A percentile compares a stretch with the other conserved stretches of the same genome.
These are phyloP conservation scores for Cryoendolithus antarcticus DNA, from an alignment of 2,329 filamentous ascomycete genomes.

Conservation along the genomic window DNA sequence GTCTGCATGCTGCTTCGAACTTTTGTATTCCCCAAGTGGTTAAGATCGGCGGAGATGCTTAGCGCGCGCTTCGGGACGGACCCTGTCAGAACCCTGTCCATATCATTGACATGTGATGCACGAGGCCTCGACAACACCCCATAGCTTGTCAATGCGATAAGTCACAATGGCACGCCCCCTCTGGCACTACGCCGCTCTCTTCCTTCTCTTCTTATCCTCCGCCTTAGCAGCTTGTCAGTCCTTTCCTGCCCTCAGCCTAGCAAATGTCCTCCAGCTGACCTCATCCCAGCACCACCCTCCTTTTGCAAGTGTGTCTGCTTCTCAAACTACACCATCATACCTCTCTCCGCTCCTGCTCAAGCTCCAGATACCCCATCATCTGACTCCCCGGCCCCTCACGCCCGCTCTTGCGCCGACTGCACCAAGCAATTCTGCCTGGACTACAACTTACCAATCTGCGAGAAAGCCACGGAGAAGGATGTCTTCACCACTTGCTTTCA, in stretches of 20 bases:
- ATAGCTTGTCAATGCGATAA: neutral
- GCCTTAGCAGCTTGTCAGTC: slow-evolving; percentile 32
- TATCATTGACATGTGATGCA: no score
- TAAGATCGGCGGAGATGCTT: no score
- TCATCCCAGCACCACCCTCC: slow-evolving; percentile 39
- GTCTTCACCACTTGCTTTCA: slow-evolving; percentile 57
- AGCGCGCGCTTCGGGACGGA: no score
- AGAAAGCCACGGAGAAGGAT: slow-evolving; percentile 52
- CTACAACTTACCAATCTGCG: slow-evolving; percentile 50
- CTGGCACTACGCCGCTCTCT: slow-evolving; percentile 16
- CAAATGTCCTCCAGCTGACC: slow-evolving; percentile 5
- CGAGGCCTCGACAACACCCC: no score
- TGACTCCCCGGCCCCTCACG: slow-evolving; percentile 8
- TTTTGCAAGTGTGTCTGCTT: slow-evolving; percentile 65
- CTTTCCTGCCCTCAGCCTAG: slow-evolving; percentile 1
- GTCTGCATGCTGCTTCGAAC: no score
- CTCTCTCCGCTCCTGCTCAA: slow-evolving; percentile 36
- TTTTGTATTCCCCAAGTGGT: no score
- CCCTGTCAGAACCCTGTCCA: no score
- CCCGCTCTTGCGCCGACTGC: slow-evolving; percentile 50
- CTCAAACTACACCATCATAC: slow-evolving; percentile 55
- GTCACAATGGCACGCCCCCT: slow-evolving; percentile 7
- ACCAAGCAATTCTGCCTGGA: slow-evolving; percentile 55
- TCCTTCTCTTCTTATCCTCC: slow-evolving; percentile 24
- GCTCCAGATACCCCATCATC: slow-evolving; percentile 10